These are phyloP conservation scores for Boeremia exigua DNA, from an alignment of 2,329 filamentous ascomycete species.

Conservation along the genomic window DNA sequence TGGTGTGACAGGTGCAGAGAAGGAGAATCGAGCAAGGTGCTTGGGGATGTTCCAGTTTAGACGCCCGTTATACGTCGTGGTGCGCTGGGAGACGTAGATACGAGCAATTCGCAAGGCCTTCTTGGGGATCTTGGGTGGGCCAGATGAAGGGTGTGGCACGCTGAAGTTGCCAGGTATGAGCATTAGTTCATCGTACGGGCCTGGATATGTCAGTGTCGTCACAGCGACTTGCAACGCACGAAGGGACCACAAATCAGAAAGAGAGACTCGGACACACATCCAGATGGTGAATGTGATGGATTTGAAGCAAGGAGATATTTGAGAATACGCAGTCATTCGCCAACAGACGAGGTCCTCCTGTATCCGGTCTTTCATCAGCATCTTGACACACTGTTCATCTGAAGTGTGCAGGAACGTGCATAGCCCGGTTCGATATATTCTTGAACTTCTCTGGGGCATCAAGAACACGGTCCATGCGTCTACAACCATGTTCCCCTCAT, in stretches of 20 bases:
- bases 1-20: slow-evolving; percentile 31
- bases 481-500: too few relatives aligned
- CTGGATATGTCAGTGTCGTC: slow-evolving; percentile 16
- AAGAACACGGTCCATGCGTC: too few relatives aligned
- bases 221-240: too few relatives aligned
- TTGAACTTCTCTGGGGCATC: too few relatives aligned
- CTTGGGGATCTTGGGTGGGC: slow-evolving; percentile 30
- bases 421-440: too few relatives aligned
- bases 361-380: too few relatives aligned
- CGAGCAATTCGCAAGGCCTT: slow-evolving; percentile 38
- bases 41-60: slow-evolving; percentile 47
- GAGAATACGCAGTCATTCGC: too few relatives aligned
- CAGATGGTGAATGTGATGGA: too few relatives aligned
- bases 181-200: slow-evolving; percentile 43
- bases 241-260: background rate
- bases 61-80: slow-evolving; percentile 42
- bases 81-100: slow-evolving; percentile 45
- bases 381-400: too few relatives aligned
- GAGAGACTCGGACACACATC: background rate
- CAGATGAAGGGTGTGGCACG: slow-evolving; percentile 23
- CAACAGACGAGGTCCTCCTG: too few relatives aligned
- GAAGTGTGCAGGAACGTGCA: too few relatives aligned
- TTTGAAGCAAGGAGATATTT: too few relatives aligned
- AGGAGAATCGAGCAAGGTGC: slow-evolving; percentile 43
- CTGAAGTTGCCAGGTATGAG: slow-evolving; percentile 40